phyloP scores from a whole-genome alignment of 352 stramenopile genomes.

The Phytophthora citrophthora region DNA sequence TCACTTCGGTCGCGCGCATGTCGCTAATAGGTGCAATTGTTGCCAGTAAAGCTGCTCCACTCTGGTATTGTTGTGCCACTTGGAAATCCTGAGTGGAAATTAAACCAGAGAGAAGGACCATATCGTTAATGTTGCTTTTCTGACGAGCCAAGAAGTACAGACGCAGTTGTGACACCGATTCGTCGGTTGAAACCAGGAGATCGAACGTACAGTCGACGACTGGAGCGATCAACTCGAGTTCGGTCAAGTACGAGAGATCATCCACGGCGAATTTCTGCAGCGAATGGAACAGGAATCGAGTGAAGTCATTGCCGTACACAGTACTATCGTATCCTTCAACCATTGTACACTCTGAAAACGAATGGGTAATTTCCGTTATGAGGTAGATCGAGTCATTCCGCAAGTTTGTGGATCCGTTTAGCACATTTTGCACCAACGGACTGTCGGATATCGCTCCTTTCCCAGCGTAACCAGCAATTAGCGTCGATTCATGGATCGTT shows the following conservation, averaged over 20 bases:
- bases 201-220: conserved; percentile 33
- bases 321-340: conserved; percentile 13
- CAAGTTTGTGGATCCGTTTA: conserved; percentile 20
- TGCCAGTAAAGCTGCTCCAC: conserved; percentile 13
- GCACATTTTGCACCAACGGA: conserved; percentile 25
- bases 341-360: conserved; percentile 5
- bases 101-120: conserved; percentile 21
- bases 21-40: conserved; percentile 32
- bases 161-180: conserved; percentile 7
- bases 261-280: conserved; percentile 29
- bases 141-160: conserved; percentile 32
- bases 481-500: neutral
- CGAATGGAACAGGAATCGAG: conserved; percentile 28
- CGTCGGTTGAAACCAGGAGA: conserved; percentile 16
- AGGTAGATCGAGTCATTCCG: conserved; percentile 40
- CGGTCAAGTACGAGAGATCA: conserved; percentile 28
- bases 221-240: conserved; percentile 21
- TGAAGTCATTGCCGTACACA: conserved; percentile 32
- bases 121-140: conserved; percentile 8
- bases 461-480: conserved; percentile 33
- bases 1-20: conserved; percentile 16
- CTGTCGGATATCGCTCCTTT: conserved; percentile 25
- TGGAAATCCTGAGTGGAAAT: conserved; percentile 33
- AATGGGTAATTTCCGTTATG: conserved; percentile 15
- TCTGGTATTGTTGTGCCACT: conserved; percentile 18